Percentiles rank a stretch among this genome's conserved stretches.
Evolutionary conservation across 2,329 filamentous ascomycete genomes (phyloP).

Genomic region (Xylaria sp.): DNA sequence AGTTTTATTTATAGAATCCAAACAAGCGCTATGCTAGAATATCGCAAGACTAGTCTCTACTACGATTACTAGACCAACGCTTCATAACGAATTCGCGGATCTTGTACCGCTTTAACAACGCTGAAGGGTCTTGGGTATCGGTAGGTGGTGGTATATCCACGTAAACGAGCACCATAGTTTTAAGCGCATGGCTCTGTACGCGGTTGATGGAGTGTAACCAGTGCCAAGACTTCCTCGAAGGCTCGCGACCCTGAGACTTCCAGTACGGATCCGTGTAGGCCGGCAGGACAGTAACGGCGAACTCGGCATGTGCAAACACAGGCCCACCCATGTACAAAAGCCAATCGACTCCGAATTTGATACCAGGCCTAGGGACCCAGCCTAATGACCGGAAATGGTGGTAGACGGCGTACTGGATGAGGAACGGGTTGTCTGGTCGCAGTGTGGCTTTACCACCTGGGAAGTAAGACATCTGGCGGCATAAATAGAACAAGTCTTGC

Average conservation of each 20-base stretch:
- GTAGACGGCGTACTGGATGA: conserved; percentile 88
- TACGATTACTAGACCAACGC: conserved; percentile 87
- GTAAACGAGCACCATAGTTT: conserved; percentile 89
- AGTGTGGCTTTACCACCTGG: conserved; percentile 66
- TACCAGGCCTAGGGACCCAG: conserved; percentile 91
- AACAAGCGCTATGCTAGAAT: conserved; percentile 26
- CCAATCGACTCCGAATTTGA: conserved; percentile 96
- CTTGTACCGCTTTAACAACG: conserved; percentile 74
- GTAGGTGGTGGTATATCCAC: conserved; percentile 86
- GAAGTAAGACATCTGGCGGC: conserved; percentile 76
- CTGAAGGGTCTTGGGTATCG: conserved; percentile 66
- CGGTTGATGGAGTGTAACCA: conserved; percentile 91
- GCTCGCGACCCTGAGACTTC: conserved; percentile 65
- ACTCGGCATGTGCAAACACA: conserved; percentile 95
- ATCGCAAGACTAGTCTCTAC: conserved; percentile 51
- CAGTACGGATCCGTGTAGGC: conserved; percentile 82
- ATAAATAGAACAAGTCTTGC: conserved; percentile 71
- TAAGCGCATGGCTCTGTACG: conserved; percentile 88
- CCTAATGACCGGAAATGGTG: conserved; percentile 96
- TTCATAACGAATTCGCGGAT: conserved; percentile 84
- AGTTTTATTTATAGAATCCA: not conserved
- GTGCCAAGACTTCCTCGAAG: conserved; percentile 72
- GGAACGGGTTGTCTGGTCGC: conserved; percentile 82
- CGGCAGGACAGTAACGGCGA: conserved; percentile 85
- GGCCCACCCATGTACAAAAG: conserved; percentile 94